phyloP scores from a whole-genome alignment of 805 yeast species.

The Yarrowia osloensis region DNA sequence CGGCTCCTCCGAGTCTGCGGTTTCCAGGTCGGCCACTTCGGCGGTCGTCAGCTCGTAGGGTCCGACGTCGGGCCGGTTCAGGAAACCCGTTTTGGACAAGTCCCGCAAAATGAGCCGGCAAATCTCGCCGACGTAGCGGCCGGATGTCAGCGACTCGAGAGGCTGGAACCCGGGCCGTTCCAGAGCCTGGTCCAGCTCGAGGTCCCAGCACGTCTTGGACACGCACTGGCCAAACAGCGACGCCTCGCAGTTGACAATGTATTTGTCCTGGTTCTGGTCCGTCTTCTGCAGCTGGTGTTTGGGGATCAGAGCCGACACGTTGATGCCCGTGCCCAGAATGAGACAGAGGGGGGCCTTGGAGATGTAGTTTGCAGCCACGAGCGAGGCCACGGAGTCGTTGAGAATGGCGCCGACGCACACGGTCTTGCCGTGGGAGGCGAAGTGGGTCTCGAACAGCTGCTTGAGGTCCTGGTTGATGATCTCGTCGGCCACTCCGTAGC shows the following conservation, averaged over 20 bases:
- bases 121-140: conserved; percentile 87
- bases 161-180: conserved; percentile 81
- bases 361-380: conserved; percentile 67
- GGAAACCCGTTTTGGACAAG: conserved; percentile 49
- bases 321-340: conserved; percentile 91
- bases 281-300: conserved; percentile 53
- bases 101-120: conserved; percentile 72
- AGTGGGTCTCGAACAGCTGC: conserved; percentile 61
- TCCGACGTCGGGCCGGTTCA: conserved; percentile 37
- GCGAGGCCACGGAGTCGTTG: conserved; percentile 87
- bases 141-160: conserved; percentile 84
- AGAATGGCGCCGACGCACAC: conserved; percentile 78
- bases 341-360: conserved; percentile 74
- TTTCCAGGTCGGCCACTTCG: conserved; percentile 30
- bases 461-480: conserved; percentile 76
- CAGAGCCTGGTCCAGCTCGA: conserved; percentile 57
- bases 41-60: conserved; percentile 35
- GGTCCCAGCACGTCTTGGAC: conserved; percentile 78
- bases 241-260: conserved; percentile 88
- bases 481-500: conserved; percentile 74
- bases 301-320: conserved; percentile 62
- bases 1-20: conserved; percentile 29
- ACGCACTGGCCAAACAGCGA: conserved; percentile 83
- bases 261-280: conserved; percentile 31
- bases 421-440: conserved; percentile 52